Evolutionary conservation across 1,284 basidiomycete genomes (phyloP).

Genomic region (Melampsora larici-populina): DNA sequence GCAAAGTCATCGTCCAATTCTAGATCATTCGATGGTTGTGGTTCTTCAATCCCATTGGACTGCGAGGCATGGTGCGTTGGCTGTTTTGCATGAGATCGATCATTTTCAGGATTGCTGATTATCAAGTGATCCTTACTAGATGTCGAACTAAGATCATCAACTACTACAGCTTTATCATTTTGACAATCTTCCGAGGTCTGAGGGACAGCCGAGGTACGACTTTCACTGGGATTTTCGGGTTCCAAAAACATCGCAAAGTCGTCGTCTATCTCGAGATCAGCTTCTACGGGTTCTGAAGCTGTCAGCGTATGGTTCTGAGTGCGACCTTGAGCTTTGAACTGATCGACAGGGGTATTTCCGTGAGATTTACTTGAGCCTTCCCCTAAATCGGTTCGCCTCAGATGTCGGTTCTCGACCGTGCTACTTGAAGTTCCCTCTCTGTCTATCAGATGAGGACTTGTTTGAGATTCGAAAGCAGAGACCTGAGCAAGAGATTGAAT

Average conservation of each 20-base stretch:
- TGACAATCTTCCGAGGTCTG: neutral
- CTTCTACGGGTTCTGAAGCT: neutral
- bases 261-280: neutral
- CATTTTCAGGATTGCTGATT: too few relatives aligned
- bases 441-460: neutral
- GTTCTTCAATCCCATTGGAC: neutral
- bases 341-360: neutral
- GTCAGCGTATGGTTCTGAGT: neutral
- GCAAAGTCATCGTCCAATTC: constrained; percentile 35
- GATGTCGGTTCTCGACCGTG: neutral
- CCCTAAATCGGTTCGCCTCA: neutral
- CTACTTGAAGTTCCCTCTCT: neutral
- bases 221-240: neutral
- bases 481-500: constrained; percentile 23
- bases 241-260: neutral
- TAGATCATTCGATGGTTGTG: constrained; percentile 14
- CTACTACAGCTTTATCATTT: too few relatives aligned
- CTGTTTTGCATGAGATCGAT: neutral
- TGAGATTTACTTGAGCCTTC: constrained; percentile 33
- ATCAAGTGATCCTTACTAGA: neutral
- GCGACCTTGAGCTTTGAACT: neutral
- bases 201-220: neutral
- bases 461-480: neutral
- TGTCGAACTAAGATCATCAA: too few relatives aligned
- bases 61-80: neutral